phyloP scores from a whole-genome alignment of 2,329 filamentous ascomycete genomes.

The Grosmannia serpens region DNA sequence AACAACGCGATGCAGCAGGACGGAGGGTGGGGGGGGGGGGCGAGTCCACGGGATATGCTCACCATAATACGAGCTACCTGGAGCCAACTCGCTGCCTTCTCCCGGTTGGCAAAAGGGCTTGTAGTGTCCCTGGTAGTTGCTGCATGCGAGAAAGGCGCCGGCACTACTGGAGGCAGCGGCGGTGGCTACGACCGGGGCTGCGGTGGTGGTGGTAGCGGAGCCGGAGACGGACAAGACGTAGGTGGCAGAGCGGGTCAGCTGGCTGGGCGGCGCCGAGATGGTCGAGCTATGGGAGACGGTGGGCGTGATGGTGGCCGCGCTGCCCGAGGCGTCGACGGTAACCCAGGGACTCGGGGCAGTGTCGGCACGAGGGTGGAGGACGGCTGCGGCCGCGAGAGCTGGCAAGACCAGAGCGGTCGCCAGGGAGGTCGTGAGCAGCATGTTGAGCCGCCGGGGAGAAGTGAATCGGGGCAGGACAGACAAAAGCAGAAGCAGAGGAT shows the following conservation, averaged over 20 bases:
- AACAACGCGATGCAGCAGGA: neutral
- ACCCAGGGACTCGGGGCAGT: slow-evolving; percentile 19
- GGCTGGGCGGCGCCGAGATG: slow-evolving; percentile 17
- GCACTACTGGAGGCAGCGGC: slow-evolving; percentile 15
- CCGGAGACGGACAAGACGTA: slow-evolving; percentile 18
- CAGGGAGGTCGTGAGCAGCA: neutral
- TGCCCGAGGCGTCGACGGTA: slow-evolving; percentile 18
- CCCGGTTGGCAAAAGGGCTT: slow-evolving; percentile 23
- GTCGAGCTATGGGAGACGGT: slow-evolving; percentile 17
- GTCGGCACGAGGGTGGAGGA: slow-evolving; percentile 2
- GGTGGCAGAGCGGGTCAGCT: slow-evolving; percentile 17
- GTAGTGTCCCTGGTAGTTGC: slow-evolving; percentile 14
- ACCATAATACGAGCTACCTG: slow-evolving; percentile 23
- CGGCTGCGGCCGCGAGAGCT: neutral
- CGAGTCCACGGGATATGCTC: slow-evolving; percentile 2
- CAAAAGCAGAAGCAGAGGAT: neutral
- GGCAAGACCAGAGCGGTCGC: neutral
- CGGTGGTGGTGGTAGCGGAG: slow-evolving; percentile 18
- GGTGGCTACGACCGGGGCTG: slow-evolving; percentile 19
- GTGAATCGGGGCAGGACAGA: neutral
- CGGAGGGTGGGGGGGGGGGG: too few relatives aligned
- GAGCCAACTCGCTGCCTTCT: slow-evolving; percentile 17
- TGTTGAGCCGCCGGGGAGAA: neutral
- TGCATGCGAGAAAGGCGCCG: slow-evolving; percentile 21
- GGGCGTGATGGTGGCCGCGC: slow-evolving; percentile 19